phyloP scores from a whole-genome alignment of 1,139 yeast genomes.

The Saccharomyces hybrid region DNA sequence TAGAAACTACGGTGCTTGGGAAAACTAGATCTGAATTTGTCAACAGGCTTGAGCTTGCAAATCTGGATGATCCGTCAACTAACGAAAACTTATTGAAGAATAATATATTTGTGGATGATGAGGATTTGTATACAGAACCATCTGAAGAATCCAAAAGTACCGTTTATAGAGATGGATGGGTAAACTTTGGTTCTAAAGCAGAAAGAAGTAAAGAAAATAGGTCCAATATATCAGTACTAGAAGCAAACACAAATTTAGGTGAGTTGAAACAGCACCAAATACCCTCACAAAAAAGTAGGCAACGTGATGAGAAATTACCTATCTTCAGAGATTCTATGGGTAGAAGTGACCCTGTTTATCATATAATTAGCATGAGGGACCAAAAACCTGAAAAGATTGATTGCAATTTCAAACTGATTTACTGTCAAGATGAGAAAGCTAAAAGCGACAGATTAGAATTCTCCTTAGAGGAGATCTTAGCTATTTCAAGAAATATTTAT shows the following conservation, averaged over 20 bases:
- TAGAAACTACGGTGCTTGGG: too few species aligned
- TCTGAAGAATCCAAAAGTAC: too few species aligned
- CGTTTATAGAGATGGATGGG: slow-evolving; percentile 38
- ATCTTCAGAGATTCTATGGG: slow-evolving; percentile 40
- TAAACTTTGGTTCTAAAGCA: slow-evolving; percentile 44
- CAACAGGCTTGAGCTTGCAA: neutral
- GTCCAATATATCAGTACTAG: neutral
- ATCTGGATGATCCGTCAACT: neutral
- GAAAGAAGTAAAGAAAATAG: slow-evolving; percentile 53
- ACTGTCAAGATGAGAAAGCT: slow-evolving; percentile 40
- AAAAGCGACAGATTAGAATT: slow-evolving; percentile 29
- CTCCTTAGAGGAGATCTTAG: slow-evolving; percentile 59
- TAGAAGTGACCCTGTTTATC: slow-evolving; percentile 34
- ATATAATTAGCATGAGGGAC: slow-evolving; percentile 49
- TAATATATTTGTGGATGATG: too few species aligned
- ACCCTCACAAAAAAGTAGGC: slow-evolving; percentile 16
- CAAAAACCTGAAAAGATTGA: slow-evolving; percentile 59
- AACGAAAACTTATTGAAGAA: too few species aligned
- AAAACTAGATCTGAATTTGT: neutral
- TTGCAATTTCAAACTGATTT: slow-evolving; percentile 52
- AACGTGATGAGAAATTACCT: slow-evolving; percentile 32
- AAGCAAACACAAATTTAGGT: slow-evolving; percentile 11
- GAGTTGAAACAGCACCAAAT: slow-evolving; percentile 31
- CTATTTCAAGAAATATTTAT: slow-evolving; percentile 37
- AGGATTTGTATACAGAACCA: too few species aligned